Evolutionary conservation across 2,329 filamentous ascomycete species (phyloP).

Genomic region (Corinectria fuckeliana): DNA sequence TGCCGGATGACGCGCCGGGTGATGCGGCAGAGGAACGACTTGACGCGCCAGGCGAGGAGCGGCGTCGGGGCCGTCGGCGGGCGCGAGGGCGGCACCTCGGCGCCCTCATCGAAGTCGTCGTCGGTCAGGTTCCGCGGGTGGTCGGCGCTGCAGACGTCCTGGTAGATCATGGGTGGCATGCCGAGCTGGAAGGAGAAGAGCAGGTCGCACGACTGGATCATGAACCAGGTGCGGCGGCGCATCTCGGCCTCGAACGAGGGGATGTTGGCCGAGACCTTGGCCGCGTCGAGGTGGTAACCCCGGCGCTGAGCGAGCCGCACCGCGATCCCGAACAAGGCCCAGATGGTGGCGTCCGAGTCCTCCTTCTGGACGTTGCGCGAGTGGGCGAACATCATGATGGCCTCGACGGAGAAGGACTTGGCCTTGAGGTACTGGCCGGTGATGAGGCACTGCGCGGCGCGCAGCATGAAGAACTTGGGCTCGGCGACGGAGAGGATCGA

Average conservation of each 20-base stretch:
- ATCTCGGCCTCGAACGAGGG: constrained; percentile 59
- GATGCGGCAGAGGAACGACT: constrained; percentile 51
- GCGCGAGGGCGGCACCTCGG: constrained; percentile 50
- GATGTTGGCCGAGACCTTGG: constrained; percentile 47
- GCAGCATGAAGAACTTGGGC: constrained; percentile 42
- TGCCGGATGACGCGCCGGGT: constrained; percentile 52
- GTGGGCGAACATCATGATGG: constrained; percentile 54
- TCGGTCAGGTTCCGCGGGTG: constrained; percentile 56
- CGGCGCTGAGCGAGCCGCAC: constrained; percentile 58
- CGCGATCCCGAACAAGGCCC: constrained; percentile 55
- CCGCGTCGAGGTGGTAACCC: constrained; percentile 59
- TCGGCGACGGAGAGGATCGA: constrained; percentile 27
- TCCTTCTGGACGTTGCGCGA: constrained; percentile 49
- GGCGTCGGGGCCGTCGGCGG: constrained; percentile 52
- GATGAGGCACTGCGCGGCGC: constrained; percentile 55
- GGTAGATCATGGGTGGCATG: constrained; percentile 56
- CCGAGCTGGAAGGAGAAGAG: constrained; percentile 60
- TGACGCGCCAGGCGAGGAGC: constrained; percentile 50
- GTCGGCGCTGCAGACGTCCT: constrained; percentile 54
- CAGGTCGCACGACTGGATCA: constrained; percentile 55
- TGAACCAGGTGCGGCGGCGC: constrained; percentile 56
- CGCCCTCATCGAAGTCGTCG: constrained; percentile 58
- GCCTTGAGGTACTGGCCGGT: constrained; percentile 55
- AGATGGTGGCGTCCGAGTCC: constrained; percentile 53
- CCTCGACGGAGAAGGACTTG: constrained; percentile 55